Conservation (phyloP, 495 filamentous ascomycete genomes). For the Penicillium canescens region DNA sequence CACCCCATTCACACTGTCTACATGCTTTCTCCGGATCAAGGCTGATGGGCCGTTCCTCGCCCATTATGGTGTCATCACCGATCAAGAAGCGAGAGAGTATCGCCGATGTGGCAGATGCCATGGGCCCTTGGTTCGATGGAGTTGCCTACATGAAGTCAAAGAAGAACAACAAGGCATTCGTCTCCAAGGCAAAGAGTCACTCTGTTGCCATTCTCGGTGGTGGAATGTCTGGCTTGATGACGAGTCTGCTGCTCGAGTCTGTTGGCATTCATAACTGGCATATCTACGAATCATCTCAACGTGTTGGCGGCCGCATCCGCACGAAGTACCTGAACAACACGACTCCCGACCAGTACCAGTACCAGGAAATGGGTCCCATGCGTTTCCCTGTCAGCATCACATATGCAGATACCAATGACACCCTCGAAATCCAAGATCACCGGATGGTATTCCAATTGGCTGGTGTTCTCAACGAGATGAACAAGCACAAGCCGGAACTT, state of each 20-base stretch:
- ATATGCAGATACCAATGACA: constrained; percentile 53
- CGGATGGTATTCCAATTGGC: constrained; percentile 65
- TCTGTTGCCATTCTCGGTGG: constrained; percentile 63
- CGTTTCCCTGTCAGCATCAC: constrained; percentile 55
- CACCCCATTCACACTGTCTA: constrained; percentile 29
- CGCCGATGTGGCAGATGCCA: constrained; percentile 47
- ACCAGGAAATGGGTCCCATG: constrained; percentile 79
- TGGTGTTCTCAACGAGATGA: constrained; percentile 57
- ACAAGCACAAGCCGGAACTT: constrained; percentile 49
- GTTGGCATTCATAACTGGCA: constrained; percentile 56
- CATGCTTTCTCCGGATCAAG: constrained; percentile 31
- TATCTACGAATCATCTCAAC: constrained; percentile 51
- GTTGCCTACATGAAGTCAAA: constrained; percentile 60
- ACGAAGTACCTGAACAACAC: constrained; percentile 60
- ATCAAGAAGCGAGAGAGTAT: constrained; percentile 27
- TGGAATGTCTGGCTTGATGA: constrained; percentile 70
- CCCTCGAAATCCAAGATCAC: constrained; percentile 56
- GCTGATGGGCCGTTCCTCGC: constrained; percentile 25
- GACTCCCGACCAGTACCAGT: constrained; percentile 62
- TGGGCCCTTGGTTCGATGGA: constrained; percentile 70
- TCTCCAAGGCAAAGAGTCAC: constrained; percentile 46
- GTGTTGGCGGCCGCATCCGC: constrained; percentile 59
- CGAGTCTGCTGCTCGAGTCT: constrained; percentile 46
- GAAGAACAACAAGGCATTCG: constrained; percentile 51
- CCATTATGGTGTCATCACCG: constrained; percentile 19